Conservation (phyloP, 208 protist species). For the Leishmania amazonensis region DNA sequence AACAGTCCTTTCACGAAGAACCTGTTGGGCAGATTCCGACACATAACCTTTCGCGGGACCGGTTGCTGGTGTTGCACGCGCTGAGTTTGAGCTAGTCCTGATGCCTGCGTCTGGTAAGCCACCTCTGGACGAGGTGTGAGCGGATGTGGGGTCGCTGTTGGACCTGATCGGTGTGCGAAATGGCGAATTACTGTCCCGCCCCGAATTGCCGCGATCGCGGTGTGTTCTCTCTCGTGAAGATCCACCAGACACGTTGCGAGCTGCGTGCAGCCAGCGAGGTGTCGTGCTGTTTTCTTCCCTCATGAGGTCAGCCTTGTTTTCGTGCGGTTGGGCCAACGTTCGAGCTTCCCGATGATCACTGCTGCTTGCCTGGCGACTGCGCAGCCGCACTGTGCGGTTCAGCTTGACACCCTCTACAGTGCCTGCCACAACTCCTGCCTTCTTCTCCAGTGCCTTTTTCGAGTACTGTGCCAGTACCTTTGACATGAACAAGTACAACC, state of each 20-base stretch:
- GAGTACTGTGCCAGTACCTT: slow-evolving; percentile 77
- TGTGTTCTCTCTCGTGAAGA: neutral
- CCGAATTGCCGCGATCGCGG: neutral
- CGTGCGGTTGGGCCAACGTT: neutral
- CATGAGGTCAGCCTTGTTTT: neutral
- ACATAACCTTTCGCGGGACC: neutral
- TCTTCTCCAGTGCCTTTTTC: slow-evolving; percentile 46
- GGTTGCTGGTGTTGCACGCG: neutral
- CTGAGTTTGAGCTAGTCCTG: neutral
- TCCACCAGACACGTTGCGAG: neutral
- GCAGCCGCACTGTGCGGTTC: slow-evolving; percentile 38
- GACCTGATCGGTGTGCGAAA: neutral
- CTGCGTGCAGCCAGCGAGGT: neutral
- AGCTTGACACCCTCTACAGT: slow-evolving; percentile 61
- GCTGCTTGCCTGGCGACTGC: slow-evolving; percentile 12
- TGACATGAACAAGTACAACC: slow-evolving; percentile 78
- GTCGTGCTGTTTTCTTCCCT: neutral
- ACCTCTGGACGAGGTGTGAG: neutral
- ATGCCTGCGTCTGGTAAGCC: neutral
- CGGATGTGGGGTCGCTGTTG: neutral
- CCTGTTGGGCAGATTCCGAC: neutral
- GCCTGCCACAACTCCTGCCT: slow-evolving; percentile 15
- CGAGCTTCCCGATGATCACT: neutral
- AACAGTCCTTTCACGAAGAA: slow-evolving; percentile 10
- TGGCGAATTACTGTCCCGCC: neutral